These are phyloP conservation scores for Eutypa lata DNA, from an alignment of 2,329 filamentous ascomycete species.

Conservation along the genomic window DNA sequence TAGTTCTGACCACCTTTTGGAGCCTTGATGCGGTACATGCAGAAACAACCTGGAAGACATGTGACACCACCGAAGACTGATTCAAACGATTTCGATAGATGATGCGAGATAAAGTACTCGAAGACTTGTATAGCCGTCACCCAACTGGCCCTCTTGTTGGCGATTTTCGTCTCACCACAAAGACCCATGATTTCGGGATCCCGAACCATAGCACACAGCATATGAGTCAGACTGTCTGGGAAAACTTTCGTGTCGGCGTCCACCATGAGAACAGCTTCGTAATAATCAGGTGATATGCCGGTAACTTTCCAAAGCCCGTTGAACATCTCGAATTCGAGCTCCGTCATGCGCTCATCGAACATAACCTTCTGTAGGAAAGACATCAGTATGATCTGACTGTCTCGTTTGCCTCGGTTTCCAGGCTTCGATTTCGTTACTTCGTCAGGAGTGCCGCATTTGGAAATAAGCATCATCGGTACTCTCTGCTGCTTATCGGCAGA, in stretches of 20 bases:
- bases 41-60: slow-evolving; percentile 97
- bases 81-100: slow-evolving; percentile 94
- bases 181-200: slow-evolving; percentile 99
- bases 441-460: slow-evolving; percentile 92
- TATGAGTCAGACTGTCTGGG: slow-evolving; percentile 96
- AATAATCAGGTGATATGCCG: slow-evolving; percentile 96
- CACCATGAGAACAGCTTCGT: slow-evolving; percentile 97
- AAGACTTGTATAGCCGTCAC: slow-evolving; percentile 98
- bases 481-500: slow-evolving; percentile 87
- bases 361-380: slow-evolving; percentile 99
- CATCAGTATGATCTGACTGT: slow-evolving; percentile 99
- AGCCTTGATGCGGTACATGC: slow-evolving; percentile 99
- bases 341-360: slow-evolving; percentile 99
- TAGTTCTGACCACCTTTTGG: slow-evolving; percentile 98
- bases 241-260: slow-evolving; percentile 99
- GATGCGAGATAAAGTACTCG: slow-evolving; percentile 99
- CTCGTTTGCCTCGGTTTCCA: slow-evolving; percentile 95
- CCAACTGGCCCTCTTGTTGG: slow-evolving; percentile 94
- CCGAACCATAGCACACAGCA: slow-evolving; percentile 98
- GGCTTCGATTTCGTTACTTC: slow-evolving; percentile 81
- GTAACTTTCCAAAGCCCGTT: slow-evolving; percentile 99
- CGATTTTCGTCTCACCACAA: slow-evolving; percentile 98
- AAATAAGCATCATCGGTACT: slow-evolving; percentile 94
- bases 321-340: slow-evolving; percentile 99
- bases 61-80: slow-evolving; percentile 99